Evolutionary conservation across 2,329 filamentous ascomycete species (phyloP).

Genomic region (Phaeophleospora eucalypticola): DNA sequence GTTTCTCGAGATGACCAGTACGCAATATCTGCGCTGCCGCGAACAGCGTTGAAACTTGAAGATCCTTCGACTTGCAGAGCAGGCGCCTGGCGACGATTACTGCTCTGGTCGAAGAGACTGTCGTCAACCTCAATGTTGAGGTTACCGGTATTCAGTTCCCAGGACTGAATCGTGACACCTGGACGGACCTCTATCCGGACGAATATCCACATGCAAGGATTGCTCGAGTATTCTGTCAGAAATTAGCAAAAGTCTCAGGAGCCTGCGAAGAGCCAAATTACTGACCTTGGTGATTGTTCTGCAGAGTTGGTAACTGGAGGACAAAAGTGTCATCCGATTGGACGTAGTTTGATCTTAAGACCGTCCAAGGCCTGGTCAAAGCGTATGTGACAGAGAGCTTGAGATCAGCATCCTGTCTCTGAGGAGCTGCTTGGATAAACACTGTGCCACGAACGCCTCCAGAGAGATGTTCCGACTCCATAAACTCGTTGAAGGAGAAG

Average conservation of each 20-base stretch:
- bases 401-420: constrained; percentile 35
- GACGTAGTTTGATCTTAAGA: constrained; percentile 31
- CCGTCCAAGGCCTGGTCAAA: constrained; percentile 32
- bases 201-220: constrained; percentile 37
- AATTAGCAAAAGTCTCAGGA: neutral
- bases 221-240: constrained; percentile 5
- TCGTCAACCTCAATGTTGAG: constrained; percentile 37
- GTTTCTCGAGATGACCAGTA: constrained; percentile 37
- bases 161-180: constrained; percentile 31
- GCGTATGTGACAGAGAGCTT: constrained; percentile 36
- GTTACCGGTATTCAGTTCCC: constrained; percentile 35
- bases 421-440: constrained; percentile 34
- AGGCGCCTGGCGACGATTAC: constrained; percentile 20
- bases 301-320: constrained; percentile 19
- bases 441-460: constrained; percentile 37
- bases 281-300: neutral
- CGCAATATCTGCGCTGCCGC: constrained; percentile 31
- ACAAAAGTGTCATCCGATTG: constrained; percentile 18
- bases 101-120: constrained; percentile 21
- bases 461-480: constrained; percentile 19
- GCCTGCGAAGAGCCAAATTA: neutral
- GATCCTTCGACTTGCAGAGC: constrained; percentile 29
- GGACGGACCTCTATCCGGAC: constrained; percentile 36
- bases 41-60: constrained; percentile 33
- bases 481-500: constrained; percentile 27